These are phyloP conservation scores for Aspergillus fructus DNA, from an alignment of 2,329 filamentous ascomycete genomes.

Conservation along the genomic window DNA sequence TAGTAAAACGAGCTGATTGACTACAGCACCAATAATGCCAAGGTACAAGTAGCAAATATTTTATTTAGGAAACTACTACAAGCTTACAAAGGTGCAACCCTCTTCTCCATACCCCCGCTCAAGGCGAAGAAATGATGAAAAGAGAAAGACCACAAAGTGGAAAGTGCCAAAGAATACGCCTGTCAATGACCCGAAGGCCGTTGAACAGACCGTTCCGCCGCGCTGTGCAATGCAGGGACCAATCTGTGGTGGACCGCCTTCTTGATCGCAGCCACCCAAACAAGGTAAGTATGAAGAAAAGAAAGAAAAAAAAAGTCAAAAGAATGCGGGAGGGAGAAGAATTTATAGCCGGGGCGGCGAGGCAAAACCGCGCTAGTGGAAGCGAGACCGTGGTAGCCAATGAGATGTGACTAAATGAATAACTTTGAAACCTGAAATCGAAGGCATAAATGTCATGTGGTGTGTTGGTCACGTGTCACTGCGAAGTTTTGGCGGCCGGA, in stretches of 20 bases:
- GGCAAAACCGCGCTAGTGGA: constrained; percentile 24
- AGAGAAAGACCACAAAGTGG: constrained; percentile 29
- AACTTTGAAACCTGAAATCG: constrained; percentile 6
- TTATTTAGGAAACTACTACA: background rate
- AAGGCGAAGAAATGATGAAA: constrained; percentile 45
- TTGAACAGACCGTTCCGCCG: constrained; percentile 51
- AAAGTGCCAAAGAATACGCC: constrained; percentile 52
- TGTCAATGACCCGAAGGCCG: constrained; percentile 50
- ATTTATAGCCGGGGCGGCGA: constrained; percentile 31
- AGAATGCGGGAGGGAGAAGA: constrained; percentile 1
- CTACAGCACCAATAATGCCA: background rate
- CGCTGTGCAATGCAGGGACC: constrained; percentile 60
- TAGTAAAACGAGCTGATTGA: background rate
- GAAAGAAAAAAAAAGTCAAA: constrained; percentile 37
- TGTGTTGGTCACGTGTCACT: constrained; percentile 26
- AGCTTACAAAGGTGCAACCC: background rate
- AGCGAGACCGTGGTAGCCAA: constrained; percentile 27
- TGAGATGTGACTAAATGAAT: background rate
- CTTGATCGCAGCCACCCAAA: constrained; percentile 49
- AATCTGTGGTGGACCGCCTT: constrained; percentile 46
- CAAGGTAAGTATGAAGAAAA: constrained; percentile 55
- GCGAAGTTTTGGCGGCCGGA: constrained; percentile 34
- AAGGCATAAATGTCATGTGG: constrained; percentile 15
- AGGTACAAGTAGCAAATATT: background rate
- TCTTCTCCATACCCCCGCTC: constrained; percentile 39